Base-by-base conservation (phyloP, 2,329 filamentous ascomycete species). In the Blumeria graminis region DNA sequence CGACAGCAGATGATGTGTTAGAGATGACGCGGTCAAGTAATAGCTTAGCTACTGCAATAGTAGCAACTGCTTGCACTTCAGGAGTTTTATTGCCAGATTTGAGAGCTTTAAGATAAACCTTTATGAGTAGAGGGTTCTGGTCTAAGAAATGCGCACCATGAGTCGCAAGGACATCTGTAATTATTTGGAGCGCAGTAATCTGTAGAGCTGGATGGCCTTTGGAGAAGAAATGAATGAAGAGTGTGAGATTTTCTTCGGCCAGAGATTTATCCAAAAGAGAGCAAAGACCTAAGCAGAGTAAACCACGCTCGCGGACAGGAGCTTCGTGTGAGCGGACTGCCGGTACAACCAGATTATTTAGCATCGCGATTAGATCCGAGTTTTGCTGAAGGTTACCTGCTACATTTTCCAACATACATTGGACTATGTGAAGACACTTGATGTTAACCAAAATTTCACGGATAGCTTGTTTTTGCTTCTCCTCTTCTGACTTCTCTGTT, bases 351-450 rank as follows among this genome's bases (percentile, higher is more conserved):
- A 98, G 76, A 61, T 92, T 96, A 72, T 98, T 96, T 54, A 98
- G 75, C 84, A 96, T 95, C n/a, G 86, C 86, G 3, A 94, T 86
- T n/a, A 96, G 71, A 65, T 94, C 84, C 57, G 84, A 81, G 66
- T 94, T 94, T 62, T 89, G 78, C 69, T 95, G 88, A 39, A 96
- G 73, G 64, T 85, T 85, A 59, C 87, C 86, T 56, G 85, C 77
- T 9, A 98, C 86, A 65, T 96, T 94, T 66, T 93, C 82, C 55
- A 98, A 76, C 85, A 96, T 94, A 73, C 88, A 96, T 68, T 95
- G 87, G 32, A 93, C 89, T 62, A 98, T 95, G 66, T 95, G 86
- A 59, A 98, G 75, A 68, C 92, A 96, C 71, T 96, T 96, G 79
- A 95, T 89, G 72, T 96, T 96, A 68, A 96, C 84, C 72, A 95